Base-by-base conservation (phyloP, 1,139 yeast genomes). In the Blastobotrys malaysiensis region DNA sequence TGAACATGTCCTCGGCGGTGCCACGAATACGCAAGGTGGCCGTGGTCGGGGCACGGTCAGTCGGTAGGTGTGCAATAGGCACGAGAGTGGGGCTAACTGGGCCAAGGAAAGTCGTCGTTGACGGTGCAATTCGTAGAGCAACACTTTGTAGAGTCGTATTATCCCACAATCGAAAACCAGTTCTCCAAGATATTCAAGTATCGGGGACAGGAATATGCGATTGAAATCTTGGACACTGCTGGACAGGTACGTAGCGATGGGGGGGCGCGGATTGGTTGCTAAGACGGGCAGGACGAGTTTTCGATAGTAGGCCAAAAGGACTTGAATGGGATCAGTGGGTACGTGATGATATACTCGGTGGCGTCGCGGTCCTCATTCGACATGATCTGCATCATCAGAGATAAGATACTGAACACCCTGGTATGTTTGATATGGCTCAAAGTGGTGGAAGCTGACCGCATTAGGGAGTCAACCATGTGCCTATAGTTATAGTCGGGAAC, bases 81-180 rank as follows among this genome's bases (percentile, higher is more conserved):
- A 18, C 11, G 45, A 19, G 16, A 22, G 36, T n/a, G 16, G 19
- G 11, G 50, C 44, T 53, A 49, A 43, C 45, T 11, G 31, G 5
- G 21, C 46, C 75, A 13, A 55, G 84, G 86, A 5, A 90, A 90
- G 70, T 86, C 95, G 24, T 84, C 96, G 3, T 77, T 89, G 75
- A 86, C 91, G 1, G 90, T 88, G n/a, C 84, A 90, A 63, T 90
- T 83, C 68, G 93, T 87, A 13, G 97, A 90, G 65, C 86, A 87
- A 64, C 93, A 88, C 66, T 90, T 89, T 68, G 88, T 88, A 43
- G 97, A 89, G 69, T 80, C 87, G 43, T 89, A 90, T 72, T 89
- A 88, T 68, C 97, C 97, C 31, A 90, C 97, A 5, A 88, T 88
- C 58, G 96, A 88, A 68, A 88, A 88, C 71, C 93, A 88, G 69